Base-by-base conservation (phyloP, 1,284 basidiomycete species). In the Rhodotorula sp. region DNA sequence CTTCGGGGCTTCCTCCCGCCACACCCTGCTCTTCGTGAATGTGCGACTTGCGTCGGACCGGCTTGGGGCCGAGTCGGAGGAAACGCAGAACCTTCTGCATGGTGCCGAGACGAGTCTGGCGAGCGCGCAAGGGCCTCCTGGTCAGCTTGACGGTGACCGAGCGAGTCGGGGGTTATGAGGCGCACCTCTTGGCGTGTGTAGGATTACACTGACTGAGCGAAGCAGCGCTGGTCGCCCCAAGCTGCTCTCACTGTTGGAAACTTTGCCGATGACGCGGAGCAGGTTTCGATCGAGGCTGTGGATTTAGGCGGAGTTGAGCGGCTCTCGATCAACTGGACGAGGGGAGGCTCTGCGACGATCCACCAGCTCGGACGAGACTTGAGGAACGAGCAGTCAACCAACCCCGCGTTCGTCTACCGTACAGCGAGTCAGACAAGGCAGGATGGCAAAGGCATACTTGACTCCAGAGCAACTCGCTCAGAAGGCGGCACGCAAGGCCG, bases 401-500 rank as follows among this genome's bases (percentile, higher is more conserved):
- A 54, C 52, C 21, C 21, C n/a, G 21, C 31, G 21, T 54, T 4
- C 23, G 5, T 23, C 21, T 15, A 15, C 3, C 31, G 31, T 16
- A 21, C 21, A n/a, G 16, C 26, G 19, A 18, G 8, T 12, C 8
- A 43, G 10, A 43, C 38, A 43, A 10, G 38, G 38, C 38, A 43
- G 16, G 38, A 72, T 69, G 67, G 61, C 62, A 48, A 66, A 65
- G 48, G 34, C 21, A 14, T 55, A 69, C 55, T 59, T 73, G 58
- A 69, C 65, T 18, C 61, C 69, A 28, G 66, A 73, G 43, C 60
- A 73, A 52, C 62, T 50, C 19, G 62, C 60, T 23, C 47, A 65
- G 18, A 65, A 68, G 52, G 49, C 47, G 6, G 64, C 66, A n/a
- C 63, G 64, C 56, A 71, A 71, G 57, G 62, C 67, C 48, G 67